Evolutionary conservation across 202 grass and related monocot species (phyloP).

Genomic region (Panicum hallii): DNA sequence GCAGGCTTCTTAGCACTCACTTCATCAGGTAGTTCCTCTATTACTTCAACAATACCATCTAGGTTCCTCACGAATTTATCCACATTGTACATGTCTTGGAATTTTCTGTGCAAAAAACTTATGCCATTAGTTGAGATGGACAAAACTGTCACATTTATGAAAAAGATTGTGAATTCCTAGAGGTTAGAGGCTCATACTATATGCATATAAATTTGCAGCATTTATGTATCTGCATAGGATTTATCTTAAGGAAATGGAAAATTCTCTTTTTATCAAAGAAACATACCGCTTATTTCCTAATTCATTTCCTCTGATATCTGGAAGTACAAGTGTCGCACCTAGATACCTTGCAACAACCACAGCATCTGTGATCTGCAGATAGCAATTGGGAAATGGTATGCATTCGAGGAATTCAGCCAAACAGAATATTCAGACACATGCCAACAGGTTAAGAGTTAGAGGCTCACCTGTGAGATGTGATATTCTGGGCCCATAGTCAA

Average conservation of each 20-base stretch:
- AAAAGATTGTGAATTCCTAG: not conserved
- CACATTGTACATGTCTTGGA: constrained; percentile 80
- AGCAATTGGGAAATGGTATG: not conserved
- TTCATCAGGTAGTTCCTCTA: constrained; percentile 63
- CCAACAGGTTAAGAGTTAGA: not conserved
- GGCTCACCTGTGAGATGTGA: constrained; percentile 81
- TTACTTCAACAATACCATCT: constrained; percentile 68
- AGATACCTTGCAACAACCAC: constrained; percentile 85
- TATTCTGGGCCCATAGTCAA: constrained; percentile 76
- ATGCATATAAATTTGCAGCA: constrained; percentile 22
- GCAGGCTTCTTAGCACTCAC: constrained; percentile 66
- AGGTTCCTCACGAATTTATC: constrained; percentile 74
- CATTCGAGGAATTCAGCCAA: not conserved
- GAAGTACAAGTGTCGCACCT: constrained; percentile 85
- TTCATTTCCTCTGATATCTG: constrained; percentile 83
- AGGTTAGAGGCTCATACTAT: constrained; percentile 20
- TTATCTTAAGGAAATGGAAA: constrained; percentile 28
- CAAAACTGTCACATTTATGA: constrained; percentile 1
- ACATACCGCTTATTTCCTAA: constrained; percentile 76
- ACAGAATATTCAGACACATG: not conserved
- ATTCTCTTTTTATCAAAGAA: constrained; percentile 15
- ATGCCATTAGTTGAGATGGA: constrained; percentile 22
- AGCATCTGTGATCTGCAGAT: constrained; percentile 81
- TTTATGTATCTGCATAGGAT: not conserved
- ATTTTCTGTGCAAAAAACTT: constrained; percentile 65